Percentiles rank a stretch among this genome's conserved stretches.
These are phyloP conservation scores for Salix suchowensis DNA, from an alignment of 345 rosid genomes.

Conservation along the genomic window DNA sequence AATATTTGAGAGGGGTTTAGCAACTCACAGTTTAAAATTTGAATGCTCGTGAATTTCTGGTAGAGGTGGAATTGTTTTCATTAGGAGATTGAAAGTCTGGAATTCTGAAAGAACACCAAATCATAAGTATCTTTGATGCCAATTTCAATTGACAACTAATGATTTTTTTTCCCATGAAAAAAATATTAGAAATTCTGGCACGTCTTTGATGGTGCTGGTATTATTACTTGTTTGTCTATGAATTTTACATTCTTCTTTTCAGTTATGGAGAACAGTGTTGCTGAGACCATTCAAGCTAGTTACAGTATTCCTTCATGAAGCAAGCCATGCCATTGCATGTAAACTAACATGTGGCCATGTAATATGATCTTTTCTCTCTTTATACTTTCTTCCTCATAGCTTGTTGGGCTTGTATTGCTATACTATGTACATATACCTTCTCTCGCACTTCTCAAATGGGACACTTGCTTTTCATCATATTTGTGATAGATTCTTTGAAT, in stretches of 20 bases:
- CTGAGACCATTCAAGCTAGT: slow-evolving; percentile 92
- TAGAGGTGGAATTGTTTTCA: background rate
- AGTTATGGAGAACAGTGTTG: slow-evolving; percentile 91
- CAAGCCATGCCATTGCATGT: slow-evolving; percentile 93
- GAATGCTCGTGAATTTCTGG: background rate
- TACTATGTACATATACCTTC: background rate
- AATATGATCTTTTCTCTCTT: slow-evolving; percentile 30
- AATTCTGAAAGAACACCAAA: background rate
- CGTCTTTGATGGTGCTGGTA: background rate
- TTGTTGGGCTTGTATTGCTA: background rate
- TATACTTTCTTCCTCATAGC: background rate
- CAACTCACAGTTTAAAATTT: background rate
- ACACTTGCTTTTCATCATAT: too few species aligned
- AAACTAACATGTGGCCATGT: slow-evolving; percentile 93
- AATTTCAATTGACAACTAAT: background rate
- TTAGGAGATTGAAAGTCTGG: background rate
- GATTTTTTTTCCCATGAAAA: background rate
- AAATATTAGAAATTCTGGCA: background rate
- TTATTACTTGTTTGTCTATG: background rate
- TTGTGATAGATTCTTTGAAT: too few species aligned
- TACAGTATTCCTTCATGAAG: slow-evolving; percentile 89
- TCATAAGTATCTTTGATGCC: background rate
- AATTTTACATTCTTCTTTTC: background rate
- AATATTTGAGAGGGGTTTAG: too few species aligned
- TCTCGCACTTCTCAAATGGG: too few species aligned